phyloP scores from a whole-genome alignment of 495 filamentous ascomycete species.

The Penicillium steckii region DNA sequence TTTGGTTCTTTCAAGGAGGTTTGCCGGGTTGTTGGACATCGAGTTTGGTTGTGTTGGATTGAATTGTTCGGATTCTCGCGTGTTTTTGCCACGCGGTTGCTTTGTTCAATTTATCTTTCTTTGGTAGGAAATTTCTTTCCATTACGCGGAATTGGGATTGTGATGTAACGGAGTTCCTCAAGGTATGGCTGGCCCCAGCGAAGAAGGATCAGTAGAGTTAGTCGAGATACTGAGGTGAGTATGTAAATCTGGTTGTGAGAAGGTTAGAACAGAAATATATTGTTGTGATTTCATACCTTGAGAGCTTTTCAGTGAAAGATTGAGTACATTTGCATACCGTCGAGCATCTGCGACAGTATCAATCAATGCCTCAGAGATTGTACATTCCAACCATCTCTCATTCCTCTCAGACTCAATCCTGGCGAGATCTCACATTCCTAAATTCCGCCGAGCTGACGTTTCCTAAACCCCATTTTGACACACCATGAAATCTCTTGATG shows the following conservation, averaged over 20 bases:
- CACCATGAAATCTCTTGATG: background rate
- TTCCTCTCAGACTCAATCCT: background rate
- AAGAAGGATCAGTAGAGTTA: no score
- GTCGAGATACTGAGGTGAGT: no score
- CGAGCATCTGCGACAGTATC: background rate
- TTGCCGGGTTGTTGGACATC: background rate
- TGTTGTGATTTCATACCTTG: background rate
- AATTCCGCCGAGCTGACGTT: background rate
- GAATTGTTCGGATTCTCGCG: background rate
- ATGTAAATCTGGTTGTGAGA: no score
- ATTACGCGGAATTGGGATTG: no score
- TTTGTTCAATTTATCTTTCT: background rate
- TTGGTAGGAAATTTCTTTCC: no score
- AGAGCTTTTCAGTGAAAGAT: background rate
- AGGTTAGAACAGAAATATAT: background rate
- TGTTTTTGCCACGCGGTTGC: conserved; percentile 4
- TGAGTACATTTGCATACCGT: background rate
- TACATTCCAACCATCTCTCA: conserved; percentile 1
- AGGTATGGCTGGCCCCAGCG: no score
- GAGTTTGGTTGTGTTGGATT: background rate
- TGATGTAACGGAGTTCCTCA: no score
- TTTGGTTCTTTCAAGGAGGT: background rate
- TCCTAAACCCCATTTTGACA: background rate
- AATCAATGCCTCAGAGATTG: conserved; percentile 5
- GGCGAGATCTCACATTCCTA: conserved; percentile 10